phyloP scores from a whole-genome alignment of 108 stramenopile species.

The Epithemia pelagica region DNA sequence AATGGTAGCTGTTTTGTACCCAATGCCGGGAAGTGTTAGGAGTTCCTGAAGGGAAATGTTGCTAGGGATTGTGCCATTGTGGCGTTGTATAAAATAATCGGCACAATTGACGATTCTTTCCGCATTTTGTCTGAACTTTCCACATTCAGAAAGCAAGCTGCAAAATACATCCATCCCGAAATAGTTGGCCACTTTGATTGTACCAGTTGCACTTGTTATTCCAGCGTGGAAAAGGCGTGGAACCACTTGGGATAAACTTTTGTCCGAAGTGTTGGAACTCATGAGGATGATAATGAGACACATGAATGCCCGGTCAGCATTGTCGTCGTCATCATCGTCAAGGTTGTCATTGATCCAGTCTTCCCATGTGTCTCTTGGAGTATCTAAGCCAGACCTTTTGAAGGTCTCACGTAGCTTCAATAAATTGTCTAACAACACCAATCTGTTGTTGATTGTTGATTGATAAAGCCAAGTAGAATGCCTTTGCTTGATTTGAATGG shows the following conservation, averaged over 20 bases:
- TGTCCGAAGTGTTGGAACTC: background rate
- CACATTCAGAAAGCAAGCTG: background rate
- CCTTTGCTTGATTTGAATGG: no score
- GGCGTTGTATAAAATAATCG: background rate
- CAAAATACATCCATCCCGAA: background rate
- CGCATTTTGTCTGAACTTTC: background rate
- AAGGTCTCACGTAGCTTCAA: no score
- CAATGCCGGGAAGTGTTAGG: background rate
- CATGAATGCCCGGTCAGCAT: background rate
- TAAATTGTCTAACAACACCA: no score
- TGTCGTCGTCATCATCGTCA: no score
- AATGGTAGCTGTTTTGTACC: background rate
- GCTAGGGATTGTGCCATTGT: background rate
- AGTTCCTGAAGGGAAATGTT: background rate
- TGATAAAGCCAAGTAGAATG: no score
- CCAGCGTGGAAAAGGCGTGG: background rate
- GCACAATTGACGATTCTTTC: background rate
- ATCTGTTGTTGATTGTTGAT: no score
- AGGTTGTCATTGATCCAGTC: no score
- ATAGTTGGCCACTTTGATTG: background rate
- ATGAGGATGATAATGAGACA: background rate
- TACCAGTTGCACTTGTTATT: background rate
- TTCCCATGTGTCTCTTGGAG: no score
- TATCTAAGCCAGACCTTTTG: no score
- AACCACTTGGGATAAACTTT: background rate